Percentiles rank a stretch among this genome's conserved stretches.
Evolutionary conservation across 1,139 yeast genomes (phyloP).

Genomic region (Kurtzmaniella quercitrusa): DNA sequence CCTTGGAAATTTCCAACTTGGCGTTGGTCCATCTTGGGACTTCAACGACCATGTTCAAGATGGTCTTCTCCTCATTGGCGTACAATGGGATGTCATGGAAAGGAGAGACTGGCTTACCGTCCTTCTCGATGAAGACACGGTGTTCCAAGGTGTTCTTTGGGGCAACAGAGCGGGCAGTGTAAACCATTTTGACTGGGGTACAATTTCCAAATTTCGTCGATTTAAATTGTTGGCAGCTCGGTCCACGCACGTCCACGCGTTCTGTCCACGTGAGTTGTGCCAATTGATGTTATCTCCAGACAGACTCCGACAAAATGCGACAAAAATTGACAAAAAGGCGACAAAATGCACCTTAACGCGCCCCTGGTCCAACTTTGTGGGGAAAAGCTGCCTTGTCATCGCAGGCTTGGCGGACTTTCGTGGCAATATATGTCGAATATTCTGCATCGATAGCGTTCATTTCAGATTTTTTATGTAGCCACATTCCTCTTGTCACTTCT

Average conservation of each 20-base stretch:
- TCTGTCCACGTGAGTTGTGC: neutral
- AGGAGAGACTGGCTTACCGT: constrained; percentile 42
- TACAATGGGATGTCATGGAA: constrained; percentile 90
- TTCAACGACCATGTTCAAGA: constrained; percentile 87
- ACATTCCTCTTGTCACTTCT: constrained; percentile 53
- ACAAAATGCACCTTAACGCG: too few species aligned
- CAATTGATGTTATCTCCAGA: neutral
- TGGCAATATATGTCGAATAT: constrained; percentile 4
- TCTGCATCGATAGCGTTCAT: constrained; percentile 36
- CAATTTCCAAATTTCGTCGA: neutral
- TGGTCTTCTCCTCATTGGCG: constrained; percentile 56
- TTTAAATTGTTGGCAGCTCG: constrained; percentile 1
- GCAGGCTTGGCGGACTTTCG: neutral
- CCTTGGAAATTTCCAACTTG: constrained; percentile 83
- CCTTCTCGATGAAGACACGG: constrained; percentile 62
- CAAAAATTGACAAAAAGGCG: too few species aligned
- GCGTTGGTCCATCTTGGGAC: constrained; percentile 97
- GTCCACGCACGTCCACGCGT: neutral
- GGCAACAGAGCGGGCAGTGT: constrained; percentile 81
- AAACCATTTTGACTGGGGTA: constrained; percentile 42
- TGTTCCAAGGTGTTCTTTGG: constrained; percentile 89
- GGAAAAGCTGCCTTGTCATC: too few species aligned
- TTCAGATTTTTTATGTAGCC: constrained; percentile 55
- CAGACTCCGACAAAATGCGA: too few species aligned
- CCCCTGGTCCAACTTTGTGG: too few species aligned